Evolutionary conservation across 129 eudicot species (phyloP).

Genomic region (Chrysanthemum makinoi): DNA sequence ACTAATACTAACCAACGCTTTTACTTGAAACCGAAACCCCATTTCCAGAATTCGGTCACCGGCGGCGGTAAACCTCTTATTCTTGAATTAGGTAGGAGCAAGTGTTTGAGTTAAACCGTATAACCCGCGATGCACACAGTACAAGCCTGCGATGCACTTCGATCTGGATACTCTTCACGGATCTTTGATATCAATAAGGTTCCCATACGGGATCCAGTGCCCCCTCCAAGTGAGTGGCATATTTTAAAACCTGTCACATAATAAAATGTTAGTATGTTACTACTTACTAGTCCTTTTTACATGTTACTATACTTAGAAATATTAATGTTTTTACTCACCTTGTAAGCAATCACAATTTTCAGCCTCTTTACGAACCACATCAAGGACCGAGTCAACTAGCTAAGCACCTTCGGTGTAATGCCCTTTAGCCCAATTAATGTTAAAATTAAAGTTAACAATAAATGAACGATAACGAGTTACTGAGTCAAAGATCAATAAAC

Average conservation of each 20-base stretch:
- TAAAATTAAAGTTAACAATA: no score
- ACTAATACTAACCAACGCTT: no score
- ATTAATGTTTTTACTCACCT: slow-evolving; percentile 35
- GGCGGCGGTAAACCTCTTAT: no score
- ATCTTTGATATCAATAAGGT: slow-evolving; percentile 75
- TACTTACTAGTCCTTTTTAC: not conserved
- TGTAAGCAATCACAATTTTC: slow-evolving; percentile 84
- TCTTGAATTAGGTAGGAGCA: no score
- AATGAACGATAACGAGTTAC: no score
- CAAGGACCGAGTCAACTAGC: slow-evolving; percentile 71
- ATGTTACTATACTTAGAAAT: not conserved
- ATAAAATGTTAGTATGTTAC: not conserved
- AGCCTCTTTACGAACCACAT: slow-evolving; percentile 84
- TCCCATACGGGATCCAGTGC: slow-evolving; percentile 86
- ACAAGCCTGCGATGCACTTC: no score
- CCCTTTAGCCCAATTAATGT: slow-evolving; percentile 83
- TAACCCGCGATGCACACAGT: no score
- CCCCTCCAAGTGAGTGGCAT: slow-evolving; percentile 84
- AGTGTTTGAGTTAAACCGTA: no score
- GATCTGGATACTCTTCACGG: slow-evolving; percentile 80
- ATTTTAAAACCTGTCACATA: slow-evolving; percentile 52
- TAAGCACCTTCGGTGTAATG: slow-evolving; percentile 93
- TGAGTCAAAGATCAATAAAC: no score
- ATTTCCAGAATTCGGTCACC: no score
- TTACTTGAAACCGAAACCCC: no score